phyloP scores from a whole-genome alignment of 768 basidiomycete species.

The Chalciporus chontae region DNA sequence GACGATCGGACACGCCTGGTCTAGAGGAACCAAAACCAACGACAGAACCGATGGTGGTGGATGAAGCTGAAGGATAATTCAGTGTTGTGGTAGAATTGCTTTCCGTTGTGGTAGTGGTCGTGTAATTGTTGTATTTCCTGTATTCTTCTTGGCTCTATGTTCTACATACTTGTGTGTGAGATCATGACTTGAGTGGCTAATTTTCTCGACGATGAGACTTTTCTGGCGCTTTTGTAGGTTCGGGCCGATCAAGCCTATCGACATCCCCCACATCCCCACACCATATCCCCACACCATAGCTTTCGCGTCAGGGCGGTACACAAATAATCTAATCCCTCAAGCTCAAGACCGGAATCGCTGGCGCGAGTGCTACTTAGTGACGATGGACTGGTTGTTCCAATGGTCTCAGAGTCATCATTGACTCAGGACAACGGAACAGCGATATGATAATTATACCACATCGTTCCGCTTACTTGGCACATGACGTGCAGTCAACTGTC shows the following conservation, averaged over 20 bases:
- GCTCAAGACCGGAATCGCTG: no score
- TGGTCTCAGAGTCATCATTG: no score
- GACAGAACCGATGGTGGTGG: background rate
- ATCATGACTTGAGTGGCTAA: background rate
- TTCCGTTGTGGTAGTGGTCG: background rate
- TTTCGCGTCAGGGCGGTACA: no score
- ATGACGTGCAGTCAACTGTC: conserved; percentile 1
- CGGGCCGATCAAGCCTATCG: background rate
- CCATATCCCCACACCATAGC: no score
- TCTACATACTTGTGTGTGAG: no score
- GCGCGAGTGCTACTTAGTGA: no score
- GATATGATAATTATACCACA: conserved; percentile 7
- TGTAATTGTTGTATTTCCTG: background rate
- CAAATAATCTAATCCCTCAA: no score
- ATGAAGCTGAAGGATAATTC: conserved; percentile 1
- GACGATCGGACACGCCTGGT: background rate
- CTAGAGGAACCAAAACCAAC: background rate
- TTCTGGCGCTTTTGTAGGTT: background rate
- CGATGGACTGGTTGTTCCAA: no score
- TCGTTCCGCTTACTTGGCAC: conserved; percentile 1
- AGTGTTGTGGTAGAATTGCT: no score
- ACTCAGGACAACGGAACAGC: background rate
- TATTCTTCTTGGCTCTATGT: background rate
- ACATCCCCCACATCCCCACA: no score
- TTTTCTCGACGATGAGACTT: no score